These are phyloP conservation scores for Colletotrichum navitas DNA, from an alignment of 2,329 filamentous ascomycete species.

Conservation along the genomic window DNA sequence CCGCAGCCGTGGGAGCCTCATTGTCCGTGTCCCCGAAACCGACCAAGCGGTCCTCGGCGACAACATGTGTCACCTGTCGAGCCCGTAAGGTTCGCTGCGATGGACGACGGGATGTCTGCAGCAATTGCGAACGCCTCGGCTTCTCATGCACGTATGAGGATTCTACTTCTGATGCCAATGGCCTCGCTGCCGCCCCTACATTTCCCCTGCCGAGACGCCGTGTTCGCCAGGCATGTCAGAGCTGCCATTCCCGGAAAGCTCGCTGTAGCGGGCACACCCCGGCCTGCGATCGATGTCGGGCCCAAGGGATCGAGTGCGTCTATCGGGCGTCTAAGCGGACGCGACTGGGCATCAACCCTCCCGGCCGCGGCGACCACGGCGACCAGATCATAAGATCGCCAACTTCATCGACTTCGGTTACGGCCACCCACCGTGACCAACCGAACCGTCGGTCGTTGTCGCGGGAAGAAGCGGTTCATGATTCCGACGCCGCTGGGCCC, in stretches of 20 bases:
- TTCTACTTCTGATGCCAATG: constrained; percentile 56
- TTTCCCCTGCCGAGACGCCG: constrained; percentile 62
- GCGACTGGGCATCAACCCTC: constrained; percentile 33
- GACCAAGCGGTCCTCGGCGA: constrained; percentile 58
- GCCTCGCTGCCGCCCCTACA: constrained; percentile 48
- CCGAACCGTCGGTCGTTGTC: constrained; percentile 27
- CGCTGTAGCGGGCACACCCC: constrained; percentile 70
- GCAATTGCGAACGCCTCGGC: constrained; percentile 70
- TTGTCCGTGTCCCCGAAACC: constrained; percentile 42
- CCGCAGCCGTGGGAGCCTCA: constrained; percentile 24
- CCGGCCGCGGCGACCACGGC: constrained; percentile 20
- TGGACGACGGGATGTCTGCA: constrained; percentile 64
- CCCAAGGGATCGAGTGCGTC: constrained; percentile 67
- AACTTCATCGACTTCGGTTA: constrained; percentile 25
- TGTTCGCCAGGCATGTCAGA: constrained; percentile 68
- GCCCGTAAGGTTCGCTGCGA: constrained; percentile 71
- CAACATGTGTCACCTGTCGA: constrained; percentile 67
- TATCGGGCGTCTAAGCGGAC: constrained; percentile 64
- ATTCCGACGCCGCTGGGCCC: constrained; percentile 36
- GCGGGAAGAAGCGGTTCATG: constrained; percentile 34
- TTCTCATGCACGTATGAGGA: constrained; percentile 70
- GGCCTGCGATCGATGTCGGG: constrained; percentile 64
- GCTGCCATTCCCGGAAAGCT: constrained; percentile 70
- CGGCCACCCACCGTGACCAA: constrained; percentile 24
- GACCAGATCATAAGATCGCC: constrained; percentile 30